Evolutionary conservation across 208 protist species (phyloP), one percentile per base, ranked within the genome.

Genomic region (Crithidia sp.): DNA sequence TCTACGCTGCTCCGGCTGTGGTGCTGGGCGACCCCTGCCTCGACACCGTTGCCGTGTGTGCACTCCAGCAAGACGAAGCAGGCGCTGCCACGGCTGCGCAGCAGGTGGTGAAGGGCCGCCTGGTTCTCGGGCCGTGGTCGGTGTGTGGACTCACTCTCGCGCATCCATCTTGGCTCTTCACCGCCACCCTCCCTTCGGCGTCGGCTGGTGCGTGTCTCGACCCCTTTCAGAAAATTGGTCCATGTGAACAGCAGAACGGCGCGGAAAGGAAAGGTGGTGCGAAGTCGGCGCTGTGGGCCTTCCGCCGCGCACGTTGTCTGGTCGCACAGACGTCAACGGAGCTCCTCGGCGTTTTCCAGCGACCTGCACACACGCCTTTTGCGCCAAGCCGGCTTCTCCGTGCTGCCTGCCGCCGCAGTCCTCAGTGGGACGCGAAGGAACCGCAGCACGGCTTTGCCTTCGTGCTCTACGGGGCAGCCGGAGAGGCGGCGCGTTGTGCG

Each of bases 331-430:
- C 28, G 9, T 36, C 54, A 6, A 55, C 67, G 5, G 45, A 44
- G 16, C 8, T 79, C 6, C n/a, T 74, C 14, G 74, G 74, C 28
- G 62, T 79, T 7, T 79, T 79, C 49, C 74, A 74, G 57, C 67
- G 74, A n/a, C 74, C 74, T 0, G 67, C 61, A 19, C 53, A 64
- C 44, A 39, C 50, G 53, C 74, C 74, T 36, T 79, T 68, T 61
- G 56, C 47, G 8, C 8, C 68, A 7, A 74, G 74, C 41, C n/a
- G 63, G 0, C 55, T 79, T 13, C 50, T 62, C 19, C 74, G 74
- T 16, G 16, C 50, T 6, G 57, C 67, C 65, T 36, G n/a, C 5
- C 17, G 50, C 4, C 64, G 53, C 5, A 13, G 17, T 66, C 44
- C 8, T 16, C 60, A 28, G 49, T 57, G 52, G 52, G 64, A 59